phyloP scores from a whole-genome alignment of 192 early-diverging fungal genomes.

The Pecoramyces ruminantium region DNA sequence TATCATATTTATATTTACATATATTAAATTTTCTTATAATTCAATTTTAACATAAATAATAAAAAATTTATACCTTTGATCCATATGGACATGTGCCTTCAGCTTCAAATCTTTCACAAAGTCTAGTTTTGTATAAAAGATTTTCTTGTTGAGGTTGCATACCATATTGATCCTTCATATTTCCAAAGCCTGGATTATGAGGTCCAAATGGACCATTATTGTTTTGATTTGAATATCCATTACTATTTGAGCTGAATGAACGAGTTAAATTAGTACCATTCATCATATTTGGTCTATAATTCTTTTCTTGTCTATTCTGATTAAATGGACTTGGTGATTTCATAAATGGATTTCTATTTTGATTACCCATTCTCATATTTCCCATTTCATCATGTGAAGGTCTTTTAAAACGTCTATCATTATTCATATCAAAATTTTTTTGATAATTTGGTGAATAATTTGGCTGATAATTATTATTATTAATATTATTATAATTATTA shows the following conservation, averaged over 20 bases:
- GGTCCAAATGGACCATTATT: not conserved
- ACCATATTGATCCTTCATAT: not conserved
- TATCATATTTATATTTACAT: not conserved
- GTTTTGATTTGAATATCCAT: not conserved
- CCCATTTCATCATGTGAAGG: not conserved
- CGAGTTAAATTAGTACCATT: not conserved
- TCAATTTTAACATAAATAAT: no score
- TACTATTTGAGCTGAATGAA: not conserved
- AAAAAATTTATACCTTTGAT: not conserved
- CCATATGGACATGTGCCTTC: slow-evolving; percentile 61
- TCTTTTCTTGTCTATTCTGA: not conserved
- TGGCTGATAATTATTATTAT: not conserved
- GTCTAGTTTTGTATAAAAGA: slow-evolving; percentile 71
- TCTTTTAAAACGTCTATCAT: not conserved
- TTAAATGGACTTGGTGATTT: not conserved
- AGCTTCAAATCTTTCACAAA: slow-evolving; percentile 67
- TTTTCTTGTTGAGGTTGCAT: slow-evolving; percentile 19
- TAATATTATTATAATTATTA: not conserved
- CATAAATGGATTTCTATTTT: not conserved
- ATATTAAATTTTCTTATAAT: no score
- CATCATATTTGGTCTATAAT: not conserved
- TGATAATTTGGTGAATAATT: not conserved
- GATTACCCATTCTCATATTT: not conserved
- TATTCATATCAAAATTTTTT: not conserved
- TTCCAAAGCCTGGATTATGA: not conserved